These are phyloP conservation scores for Coffea eugenioides DNA, from an alignment of 257 asterid genomes.

Conservation along the genomic window DNA sequence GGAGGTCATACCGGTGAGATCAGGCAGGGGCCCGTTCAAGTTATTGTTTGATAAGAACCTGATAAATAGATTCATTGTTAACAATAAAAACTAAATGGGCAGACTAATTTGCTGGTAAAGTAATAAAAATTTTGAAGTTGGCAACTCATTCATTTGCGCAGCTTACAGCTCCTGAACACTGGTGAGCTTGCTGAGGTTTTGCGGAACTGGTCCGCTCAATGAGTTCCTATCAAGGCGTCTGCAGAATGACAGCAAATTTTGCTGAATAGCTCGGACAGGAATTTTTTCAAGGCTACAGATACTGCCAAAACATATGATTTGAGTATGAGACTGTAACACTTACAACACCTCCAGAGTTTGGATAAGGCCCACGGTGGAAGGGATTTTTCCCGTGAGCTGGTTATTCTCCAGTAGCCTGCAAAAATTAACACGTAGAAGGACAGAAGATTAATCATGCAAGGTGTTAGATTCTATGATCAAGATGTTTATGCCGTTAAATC, in stretches of 20 bases:
- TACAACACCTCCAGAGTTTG: conserved; percentile 68
- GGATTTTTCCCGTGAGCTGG: conserved; percentile 59
- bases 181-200: conserved; percentile 62
- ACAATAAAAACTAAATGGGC: neutral
- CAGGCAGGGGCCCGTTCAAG: conserved; percentile 69
- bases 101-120: neutral
- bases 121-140: neutral
- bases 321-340: conserved; percentile 40
- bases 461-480: neutral
- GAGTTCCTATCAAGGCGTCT: conserved; percentile 79
- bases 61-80: conserved; percentile 2
- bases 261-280: conserved; percentile 10
- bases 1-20: conserved; percentile 56
- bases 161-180: conserved; percentile 65
- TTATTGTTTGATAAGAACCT: conserved; percentile 73
- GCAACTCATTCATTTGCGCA: conserved; percentile 7
- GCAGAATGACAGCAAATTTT: conserved; percentile 15
- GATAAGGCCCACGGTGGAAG: conserved; percentile 60
- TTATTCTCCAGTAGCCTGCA: conserved; percentile 80
- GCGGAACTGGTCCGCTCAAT: conserved; percentile 57
- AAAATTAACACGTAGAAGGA: conserved; percentile 9
- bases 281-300: neutral
- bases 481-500: neutral
- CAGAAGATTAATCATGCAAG: neutral
- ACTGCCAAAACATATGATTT: neutral